These are phyloP conservation scores for Basipetospora chlamydospora DNA, from an alignment of 2,329 filamentous ascomycete genomes.

Conservation along the genomic window DNA sequence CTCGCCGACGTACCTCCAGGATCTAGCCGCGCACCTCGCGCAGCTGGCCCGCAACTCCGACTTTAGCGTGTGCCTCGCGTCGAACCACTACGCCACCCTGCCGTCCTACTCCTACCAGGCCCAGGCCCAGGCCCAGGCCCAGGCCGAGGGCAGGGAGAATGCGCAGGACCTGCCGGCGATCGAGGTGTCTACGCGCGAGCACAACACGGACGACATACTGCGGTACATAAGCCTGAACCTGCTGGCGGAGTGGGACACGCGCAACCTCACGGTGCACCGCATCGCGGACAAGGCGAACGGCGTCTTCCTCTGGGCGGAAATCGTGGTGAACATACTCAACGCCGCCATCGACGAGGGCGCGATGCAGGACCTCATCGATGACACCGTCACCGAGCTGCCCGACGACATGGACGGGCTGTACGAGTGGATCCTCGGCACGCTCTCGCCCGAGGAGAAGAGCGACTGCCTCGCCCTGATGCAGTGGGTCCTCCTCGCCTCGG, in stretches of 20 bases:
- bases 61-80: conserved; percentile 18
- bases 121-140: not conserved
- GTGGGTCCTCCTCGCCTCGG: conserved; percentile 18
- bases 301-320: conserved; percentile 20
- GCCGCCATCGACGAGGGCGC: conserved; percentile 19
- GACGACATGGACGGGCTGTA: conserved; percentile 18
- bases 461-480: conserved; percentile 18
- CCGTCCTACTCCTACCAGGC: not conserved
- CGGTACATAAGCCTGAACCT: conserved; percentile 17
- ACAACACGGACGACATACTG: conserved; percentile 18
- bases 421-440: conserved; percentile 19
- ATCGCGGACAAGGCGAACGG: conserved; percentile 16
- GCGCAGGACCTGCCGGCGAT: no score
- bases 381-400: conserved; percentile 17
- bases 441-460: conserved; percentile 14
- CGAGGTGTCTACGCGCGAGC: conserved; percentile 15
- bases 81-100: conserved; percentile 9
- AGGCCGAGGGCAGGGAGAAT: conserved; percentile 10
- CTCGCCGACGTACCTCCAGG: conserved; percentile 12
- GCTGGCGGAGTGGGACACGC: conserved; percentile 17
- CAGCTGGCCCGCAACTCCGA: conserved; percentile 17
- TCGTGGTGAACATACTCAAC: conserved; percentile 20
- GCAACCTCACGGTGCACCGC: conserved; percentile 13
- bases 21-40: conserved; percentile 14
- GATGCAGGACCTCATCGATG: conserved; percentile 17